Evolutionary conservation across 1,284 basidiomycete species (phyloP), one percentile per base, ranked within the genome.

Genomic region (Ceratobasidium sp.): DNA sequence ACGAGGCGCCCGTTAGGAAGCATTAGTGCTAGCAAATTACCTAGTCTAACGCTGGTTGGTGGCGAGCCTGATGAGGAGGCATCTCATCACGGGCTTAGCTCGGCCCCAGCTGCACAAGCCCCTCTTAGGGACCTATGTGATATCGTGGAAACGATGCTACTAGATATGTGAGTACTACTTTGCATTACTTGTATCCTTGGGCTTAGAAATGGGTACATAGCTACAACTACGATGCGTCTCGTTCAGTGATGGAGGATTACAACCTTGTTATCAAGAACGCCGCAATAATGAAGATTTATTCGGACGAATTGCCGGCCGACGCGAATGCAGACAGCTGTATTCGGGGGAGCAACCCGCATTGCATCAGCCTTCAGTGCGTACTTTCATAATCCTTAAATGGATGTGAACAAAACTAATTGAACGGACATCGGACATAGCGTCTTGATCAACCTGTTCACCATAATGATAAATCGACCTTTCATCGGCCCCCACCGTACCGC

Each of bases 391-490:
- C n/a, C 47, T n/a, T 8, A 41, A n/a, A 1, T 24, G 17, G 31
- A 36, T 17, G 22, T 29, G n/a, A 27, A 3, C 53, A 54, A n/a
- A n/a, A 19, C 11, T 41, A 24, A 15, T n/a, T n/a, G n/a, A n/a
- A n/a, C n/a, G n/a, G n/a, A n/a, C n/a, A n/a, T n/a, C n/a, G 22
- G 36, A n/a, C 47, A 29, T 47, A 69, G 66, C 29, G 57, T 57
- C 27, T 69, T 69, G 29, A 54, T 69, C 53, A 69, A 69, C 36
- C 19, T 56, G 41, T 69, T 69, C 53, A 45, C 47, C 53, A 56
- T 69, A 7, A n/a, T 69, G 66, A 53, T 69, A 27, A 69, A 69
- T 27, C 66, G 66, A 1, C 66, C 66, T 27, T 57, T 69, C 47
- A 53, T 57, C 7, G 66, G 66, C 11, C 24, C 33, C n/a, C 53